Percentiles rank a stretch among this genome's conserved stretches.
phyloP scores from a whole-genome alignment of 176 grass and related monocot species.

The Oryza longistaminata region DNA sequence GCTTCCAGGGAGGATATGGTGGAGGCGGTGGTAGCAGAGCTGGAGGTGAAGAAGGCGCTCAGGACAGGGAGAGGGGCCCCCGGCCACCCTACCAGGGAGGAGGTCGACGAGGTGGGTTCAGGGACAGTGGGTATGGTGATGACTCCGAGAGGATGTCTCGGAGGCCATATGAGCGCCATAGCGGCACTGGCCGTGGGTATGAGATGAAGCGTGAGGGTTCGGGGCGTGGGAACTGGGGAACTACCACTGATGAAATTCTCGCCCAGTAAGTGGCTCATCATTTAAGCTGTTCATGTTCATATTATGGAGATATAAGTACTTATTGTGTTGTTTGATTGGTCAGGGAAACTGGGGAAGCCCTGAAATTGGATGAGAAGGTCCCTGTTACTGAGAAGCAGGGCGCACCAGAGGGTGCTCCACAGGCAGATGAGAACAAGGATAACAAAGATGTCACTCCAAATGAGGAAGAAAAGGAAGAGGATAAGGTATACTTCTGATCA shows the following conservation, averaged over 20 bases:
- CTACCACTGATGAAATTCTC: slow-evolving; percentile 61
- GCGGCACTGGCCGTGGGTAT: slow-evolving; percentile 77
- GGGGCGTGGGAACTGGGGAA: slow-evolving; percentile 92
- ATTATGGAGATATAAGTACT: background rate
- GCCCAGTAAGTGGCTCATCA: slow-evolving; percentile 42
- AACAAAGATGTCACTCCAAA: slow-evolving; percentile 51
- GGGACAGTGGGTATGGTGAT: slow-evolving; percentile 54
- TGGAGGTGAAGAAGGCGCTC: slow-evolving; percentile 52
- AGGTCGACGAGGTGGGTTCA: slow-evolving; percentile 56
- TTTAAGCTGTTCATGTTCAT: background rate
- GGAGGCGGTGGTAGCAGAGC: slow-evolving; percentile 42
- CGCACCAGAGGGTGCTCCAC: slow-evolving; percentile 41
- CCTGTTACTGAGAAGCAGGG: slow-evolving; percentile 59
- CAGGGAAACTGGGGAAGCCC: slow-evolving; percentile 69
- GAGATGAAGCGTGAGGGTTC: slow-evolving; percentile 77
- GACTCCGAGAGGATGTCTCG: slow-evolving; percentile 58
- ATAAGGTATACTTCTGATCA: slow-evolving; percentile 51
- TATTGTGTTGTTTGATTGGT: slow-evolving; percentile 29
- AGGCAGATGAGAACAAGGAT: slow-evolving; percentile 48
- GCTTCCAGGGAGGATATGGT: slow-evolving; percentile 55
- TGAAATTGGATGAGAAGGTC: slow-evolving; percentile 61
- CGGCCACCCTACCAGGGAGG: slow-evolving; percentile 53
- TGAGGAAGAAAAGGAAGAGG: slow-evolving; percentile 80
- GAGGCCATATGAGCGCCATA: slow-evolving; percentile 74
- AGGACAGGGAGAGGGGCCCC: slow-evolving; percentile 51